Base-by-base conservation (phyloP, 2,329 filamentous ascomycete genomes). In the Fusarium musae region DNA sequence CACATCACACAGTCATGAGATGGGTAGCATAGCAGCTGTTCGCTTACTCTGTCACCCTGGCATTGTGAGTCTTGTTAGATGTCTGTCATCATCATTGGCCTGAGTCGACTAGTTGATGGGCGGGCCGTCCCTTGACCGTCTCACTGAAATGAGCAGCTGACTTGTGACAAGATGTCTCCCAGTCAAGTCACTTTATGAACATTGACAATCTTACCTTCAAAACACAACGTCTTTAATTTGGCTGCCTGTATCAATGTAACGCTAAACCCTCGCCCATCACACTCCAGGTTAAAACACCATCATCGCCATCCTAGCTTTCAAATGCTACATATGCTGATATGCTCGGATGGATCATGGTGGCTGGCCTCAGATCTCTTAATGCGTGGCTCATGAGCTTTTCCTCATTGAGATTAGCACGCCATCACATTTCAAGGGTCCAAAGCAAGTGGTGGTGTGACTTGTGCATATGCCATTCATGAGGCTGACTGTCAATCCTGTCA, bases 61-160 rank as follows among this genome's bases (percentile, higher is more conserved):
- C 56, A 43, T 50, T 63, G 30, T 21, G 32, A 50, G 62, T 36
- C 37, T 62, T 32, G 66, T 57, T 70, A 54, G 32, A 59, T 36
- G 26, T 54, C 50, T 61, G 40, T 44, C 47, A 63, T 59, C 52
- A 59, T 62, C 52, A 63, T 66, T 65, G 63, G 64, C 46, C 52
- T 74, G 69, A 57, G 21, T 44, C 42, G 30, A 56, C 68, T 74
- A 74, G 72, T 74, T 74, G 59, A 70, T 66, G 42, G 58, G 68
- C 76, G 76, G 76, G 68, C 76, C 76, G 76, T 78, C 76, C 76
- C 76, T 78, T 60, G 72, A 60, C 67, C 70, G 69, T 75, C 60
- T 71, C 69, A 52, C 53, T 61, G 59, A 66, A 65, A 67, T 69
- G 66, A 66, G 59, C 65, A 66, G 73, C 59, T 75, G 73, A 67